These are phyloP conservation scores for Cyberlindnera lachancei DNA, from an alignment of 805 yeast genomes.

Conservation along the genomic window DNA sequence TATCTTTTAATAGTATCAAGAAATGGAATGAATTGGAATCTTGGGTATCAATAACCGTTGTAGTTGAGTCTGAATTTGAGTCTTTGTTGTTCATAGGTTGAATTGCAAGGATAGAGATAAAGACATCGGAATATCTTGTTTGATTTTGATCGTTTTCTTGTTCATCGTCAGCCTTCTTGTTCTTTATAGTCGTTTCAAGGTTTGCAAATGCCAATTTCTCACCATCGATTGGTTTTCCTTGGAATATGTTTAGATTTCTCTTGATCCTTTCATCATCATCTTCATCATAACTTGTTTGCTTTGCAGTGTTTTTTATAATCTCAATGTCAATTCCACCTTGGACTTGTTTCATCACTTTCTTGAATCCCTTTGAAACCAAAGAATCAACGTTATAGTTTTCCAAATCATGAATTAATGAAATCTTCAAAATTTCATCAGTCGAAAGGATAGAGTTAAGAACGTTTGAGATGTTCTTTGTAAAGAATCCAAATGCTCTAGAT, in stretches of 20 bases:
- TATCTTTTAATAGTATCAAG: slow-evolving; percentile 68
- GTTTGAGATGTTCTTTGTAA: slow-evolving; percentile 11
- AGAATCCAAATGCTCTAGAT: slow-evolving; percentile 21
- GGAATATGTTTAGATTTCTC: slow-evolving; percentile 56
- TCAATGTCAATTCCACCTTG: slow-evolving; percentile 68
- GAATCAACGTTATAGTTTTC: slow-evolving; percentile 43
- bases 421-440: slow-evolving; percentile 47
- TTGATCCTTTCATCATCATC: slow-evolving; percentile 18
- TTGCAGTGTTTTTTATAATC: slow-evolving; percentile 27
- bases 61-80: slow-evolving; percentile 20
- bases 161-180: slow-evolving; percentile 17
- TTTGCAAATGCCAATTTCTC: slow-evolving; percentile 86
- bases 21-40: slow-evolving; percentile 57
- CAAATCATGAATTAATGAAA: slow-evolving; percentile 63
- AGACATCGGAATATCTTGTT: slow-evolving; percentile 46
- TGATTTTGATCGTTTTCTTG: slow-evolving; percentile 17
- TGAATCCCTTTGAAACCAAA: slow-evolving; percentile 46
- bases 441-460: slow-evolving; percentile 26
- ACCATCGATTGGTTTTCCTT: slow-evolving; percentile 75
- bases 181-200: slow-evolving; percentile 62
- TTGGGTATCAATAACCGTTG: slow-evolving; percentile 31
- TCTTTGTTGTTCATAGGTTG: slow-evolving; percentile 28
- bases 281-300: too few relatives aligned
- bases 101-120: slow-evolving; percentile 62
- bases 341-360: slow-evolving; percentile 61